Evolutionary conservation across 257 asterid genomes (phyloP).

Genomic region (Penstemon eatonii): DNA sequence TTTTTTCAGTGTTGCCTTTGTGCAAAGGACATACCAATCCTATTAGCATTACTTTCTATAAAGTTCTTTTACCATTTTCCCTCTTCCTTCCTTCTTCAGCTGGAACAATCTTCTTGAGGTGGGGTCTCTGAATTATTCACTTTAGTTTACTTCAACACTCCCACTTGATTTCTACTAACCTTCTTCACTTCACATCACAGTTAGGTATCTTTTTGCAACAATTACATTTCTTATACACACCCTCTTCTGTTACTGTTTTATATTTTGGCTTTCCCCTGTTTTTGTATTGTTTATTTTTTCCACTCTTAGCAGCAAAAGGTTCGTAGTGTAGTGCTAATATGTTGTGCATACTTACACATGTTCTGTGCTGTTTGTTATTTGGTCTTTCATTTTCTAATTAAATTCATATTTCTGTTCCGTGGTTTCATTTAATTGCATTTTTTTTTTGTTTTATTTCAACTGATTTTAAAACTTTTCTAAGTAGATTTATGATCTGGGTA

Average conservation of each 20-base stretch:
- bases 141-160: slow-evolving; percentile 33
- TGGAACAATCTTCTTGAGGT: slow-evolving; percentile 32
- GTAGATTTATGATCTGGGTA: slow-evolving; percentile 37
- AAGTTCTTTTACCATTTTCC: slow-evolving; percentile 17
- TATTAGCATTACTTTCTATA: slow-evolving; percentile 12
- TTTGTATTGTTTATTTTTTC: slow-evolving; percentile 19
- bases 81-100: slow-evolving; percentile 19
- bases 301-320: slow-evolving; percentile 30
- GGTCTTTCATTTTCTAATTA: slow-evolving; percentile 18
- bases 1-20: slow-evolving; percentile 24
- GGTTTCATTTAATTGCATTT: slow-evolving; percentile 13
- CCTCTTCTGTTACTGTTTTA: slow-evolving; percentile 36
- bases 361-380: slow-evolving; percentile 26
- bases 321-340: slow-evolving; percentile 1
- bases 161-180: slow-evolving; percentile 36
- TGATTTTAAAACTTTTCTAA: neutral
- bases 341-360: slow-evolving; percentile 27
- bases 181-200: slow-evolving; percentile 38
- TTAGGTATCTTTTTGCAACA: slow-evolving; percentile 39
- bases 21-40: slow-evolving; percentile 19
- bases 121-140: slow-evolving; percentile 43
- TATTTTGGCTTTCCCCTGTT: slow-evolving; percentile 25
- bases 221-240: slow-evolving; percentile 34
- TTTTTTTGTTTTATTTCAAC: neutral
- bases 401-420: slow-evolving; percentile 24